These are phyloP conservation scores for Brassica rapa DNA, from an alignment of 345 rosid genomes.

Conservation along the genomic window DNA sequence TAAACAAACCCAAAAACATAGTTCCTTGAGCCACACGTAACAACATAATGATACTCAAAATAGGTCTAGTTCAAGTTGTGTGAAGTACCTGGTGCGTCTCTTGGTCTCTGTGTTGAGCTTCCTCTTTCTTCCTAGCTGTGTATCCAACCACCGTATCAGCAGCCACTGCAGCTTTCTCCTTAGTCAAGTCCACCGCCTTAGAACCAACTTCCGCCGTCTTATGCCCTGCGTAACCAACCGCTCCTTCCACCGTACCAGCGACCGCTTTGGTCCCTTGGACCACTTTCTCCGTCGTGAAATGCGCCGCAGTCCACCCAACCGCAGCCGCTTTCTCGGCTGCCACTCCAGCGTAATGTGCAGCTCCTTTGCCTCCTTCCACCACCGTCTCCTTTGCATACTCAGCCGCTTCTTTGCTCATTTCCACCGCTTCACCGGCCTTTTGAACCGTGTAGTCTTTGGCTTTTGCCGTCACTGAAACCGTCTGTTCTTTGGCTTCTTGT, in stretches of 20 bases:
- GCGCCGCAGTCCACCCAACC: conserved; percentile 76
- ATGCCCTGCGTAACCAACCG: conserved; percentile 52
- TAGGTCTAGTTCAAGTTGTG: not conserved
- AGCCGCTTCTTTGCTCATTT: conserved; percentile 33
- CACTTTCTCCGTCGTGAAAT: conserved; percentile 56
- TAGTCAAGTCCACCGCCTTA: conserved; percentile 64
- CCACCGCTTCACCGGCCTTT: conserved; percentile 38
- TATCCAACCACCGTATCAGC: conserved; percentile 64
- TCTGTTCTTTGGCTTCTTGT: conserved; percentile 32
- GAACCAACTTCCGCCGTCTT: conserved; percentile 63
- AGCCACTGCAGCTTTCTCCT: conserved; percentile 50
- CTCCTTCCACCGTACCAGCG: conserved; percentile 51
- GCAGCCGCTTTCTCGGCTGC: conserved; percentile 57
- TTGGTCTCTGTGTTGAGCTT: conserved; percentile 45
- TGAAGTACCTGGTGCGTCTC: conserved; percentile 31
- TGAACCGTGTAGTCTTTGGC: conserved; percentile 37
- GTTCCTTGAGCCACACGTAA: conserved; percentile 24
- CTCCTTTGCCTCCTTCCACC: conserved; percentile 58
- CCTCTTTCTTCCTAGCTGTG: conserved; percentile 74
- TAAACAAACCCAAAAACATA: not conserved
- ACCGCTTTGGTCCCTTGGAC: conserved; percentile 68
- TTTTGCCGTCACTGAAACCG: conserved; percentile 32
- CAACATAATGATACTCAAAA: not conserved
- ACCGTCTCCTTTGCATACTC: conserved; percentile 46
- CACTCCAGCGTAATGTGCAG: conserved; percentile 52